Conservation (phyloP, 495 filamentous ascomycete genomes). For the Penicillium daleae region DNA sequence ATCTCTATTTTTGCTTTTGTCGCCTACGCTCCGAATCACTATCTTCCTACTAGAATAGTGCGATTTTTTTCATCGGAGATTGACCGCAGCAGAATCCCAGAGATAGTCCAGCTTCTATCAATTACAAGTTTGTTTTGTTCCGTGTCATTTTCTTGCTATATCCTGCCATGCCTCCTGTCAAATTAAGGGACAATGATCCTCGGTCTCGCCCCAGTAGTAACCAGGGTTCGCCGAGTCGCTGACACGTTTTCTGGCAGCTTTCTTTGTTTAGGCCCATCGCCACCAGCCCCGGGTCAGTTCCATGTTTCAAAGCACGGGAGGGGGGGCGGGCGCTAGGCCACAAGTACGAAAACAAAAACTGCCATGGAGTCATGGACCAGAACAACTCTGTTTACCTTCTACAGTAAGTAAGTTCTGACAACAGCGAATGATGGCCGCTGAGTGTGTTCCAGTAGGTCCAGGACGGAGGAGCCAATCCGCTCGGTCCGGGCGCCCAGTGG, state of each 20-base stretch:
- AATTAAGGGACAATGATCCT: background rate
- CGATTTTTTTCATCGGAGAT: background rate
- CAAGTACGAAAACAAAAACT: background rate
- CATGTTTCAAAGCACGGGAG: slow-evolving; percentile 10
- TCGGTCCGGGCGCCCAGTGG: slow-evolving; percentile 2
- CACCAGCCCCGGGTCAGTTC: background rate
- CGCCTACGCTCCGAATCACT: background rate
- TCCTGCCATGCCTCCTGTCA: background rate
- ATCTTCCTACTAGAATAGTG: background rate
- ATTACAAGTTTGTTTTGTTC: background rate
- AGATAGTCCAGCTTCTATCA: background rate
- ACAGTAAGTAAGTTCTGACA: too few species aligned
- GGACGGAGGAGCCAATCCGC: background rate
- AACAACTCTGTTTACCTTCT: too few species aligned
- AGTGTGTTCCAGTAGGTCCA: background rate
- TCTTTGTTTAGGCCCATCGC: background rate
- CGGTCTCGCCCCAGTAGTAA: background rate
- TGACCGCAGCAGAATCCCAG: background rate
- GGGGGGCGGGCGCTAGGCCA: background rate
- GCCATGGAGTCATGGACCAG: background rate
- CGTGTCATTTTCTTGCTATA: background rate
- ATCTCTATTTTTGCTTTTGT: background rate
- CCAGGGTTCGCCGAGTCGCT: background rate
- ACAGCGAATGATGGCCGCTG: background rate
- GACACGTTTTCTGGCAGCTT: background rate